Percentiles rank a stretch among this genome's conserved stretches.
Evolutionary conservation across 495 filamentous ascomycete genomes (phyloP).

Genomic region (Podospora anserina): DNA sequence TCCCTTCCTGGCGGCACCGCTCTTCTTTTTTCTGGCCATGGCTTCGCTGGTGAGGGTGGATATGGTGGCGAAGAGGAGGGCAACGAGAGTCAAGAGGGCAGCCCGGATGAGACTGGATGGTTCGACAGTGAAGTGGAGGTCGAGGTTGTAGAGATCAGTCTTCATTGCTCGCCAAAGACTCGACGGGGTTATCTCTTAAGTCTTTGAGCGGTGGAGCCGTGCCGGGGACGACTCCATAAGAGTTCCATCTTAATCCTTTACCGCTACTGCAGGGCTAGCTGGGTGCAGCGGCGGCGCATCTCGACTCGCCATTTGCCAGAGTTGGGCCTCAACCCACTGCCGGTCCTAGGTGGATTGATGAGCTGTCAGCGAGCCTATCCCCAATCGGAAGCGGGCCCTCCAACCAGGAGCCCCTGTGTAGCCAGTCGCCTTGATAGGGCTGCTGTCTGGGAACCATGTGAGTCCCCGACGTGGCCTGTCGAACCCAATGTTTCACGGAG

Average conservation of each 20-base stretch:
- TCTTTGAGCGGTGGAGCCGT: background rate
- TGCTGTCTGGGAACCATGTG: conserved; percentile 7
- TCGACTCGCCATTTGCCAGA: conserved; percentile 11
- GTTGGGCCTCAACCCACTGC: conserved; percentile 24
- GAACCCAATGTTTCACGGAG: conserved; percentile 13
- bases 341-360: background rate
- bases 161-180: conserved; percentile 1
- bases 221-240: background rate
- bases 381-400: conserved; percentile 25
- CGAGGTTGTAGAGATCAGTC: conserved; percentile 24
- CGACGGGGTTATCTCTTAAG: background rate
- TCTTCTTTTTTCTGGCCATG: conserved; percentile 34
- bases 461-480: background rate
- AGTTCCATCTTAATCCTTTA: background rate
- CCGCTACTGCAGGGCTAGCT: background rate
- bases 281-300: background rate
- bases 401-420: conserved; percentile 10
- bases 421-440: conserved; percentile 13
- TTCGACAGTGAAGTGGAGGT: conserved; percentile 30
- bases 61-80: conserved; percentile 24
- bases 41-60: conserved; percentile 15
- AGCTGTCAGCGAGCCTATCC: conserved; percentile 6
- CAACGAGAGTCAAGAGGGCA: conserved; percentile 17
- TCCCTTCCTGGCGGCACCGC: conserved; percentile 19
- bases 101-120: conserved; percentile 26